Conservation (phyloP, 352 stramenopile species). For the Plasmopara muralis region DNA sequence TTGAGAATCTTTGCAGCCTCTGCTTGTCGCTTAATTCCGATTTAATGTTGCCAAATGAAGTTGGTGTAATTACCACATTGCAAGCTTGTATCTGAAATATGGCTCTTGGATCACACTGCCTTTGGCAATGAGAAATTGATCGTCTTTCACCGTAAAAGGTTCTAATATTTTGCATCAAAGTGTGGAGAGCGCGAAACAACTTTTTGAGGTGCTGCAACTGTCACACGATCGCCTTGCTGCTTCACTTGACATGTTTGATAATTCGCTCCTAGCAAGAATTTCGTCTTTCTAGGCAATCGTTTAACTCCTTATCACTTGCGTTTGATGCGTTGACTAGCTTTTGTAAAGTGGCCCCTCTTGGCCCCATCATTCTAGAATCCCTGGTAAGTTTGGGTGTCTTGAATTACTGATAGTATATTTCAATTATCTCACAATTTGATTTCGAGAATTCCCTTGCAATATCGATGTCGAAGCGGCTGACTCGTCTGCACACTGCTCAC, state of each 20-base stretch:
- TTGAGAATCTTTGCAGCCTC: constrained; percentile 30
- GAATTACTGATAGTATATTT: constrained; percentile 28
- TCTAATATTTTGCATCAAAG: constrained; percentile 28
- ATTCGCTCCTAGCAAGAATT: constrained; percentile 27
- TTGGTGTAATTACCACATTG: constrained; percentile 35
- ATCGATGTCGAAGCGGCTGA: constrained; percentile 36
- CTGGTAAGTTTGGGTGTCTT: constrained; percentile 56
- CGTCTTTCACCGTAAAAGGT: constrained; percentile 16
- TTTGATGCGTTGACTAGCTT: constrained; percentile 45
- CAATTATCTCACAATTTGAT: constrained; percentile 56
- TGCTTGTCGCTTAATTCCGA: constrained; percentile 44
- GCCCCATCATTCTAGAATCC: constrained; percentile 48
- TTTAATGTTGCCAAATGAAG: constrained; percentile 26
- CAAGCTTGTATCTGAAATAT: constrained; percentile 40
- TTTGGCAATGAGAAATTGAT: constrained; percentile 20
- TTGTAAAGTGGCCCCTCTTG: constrained; percentile 47
- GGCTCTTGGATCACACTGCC: constrained; percentile 32
- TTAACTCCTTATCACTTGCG: constrained; percentile 42
- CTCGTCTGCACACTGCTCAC: constrained; percentile 34
- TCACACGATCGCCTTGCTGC: constrained; percentile 39
- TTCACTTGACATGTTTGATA: constrained; percentile 41
- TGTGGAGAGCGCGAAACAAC: constrained; percentile 21
- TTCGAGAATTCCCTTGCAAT: constrained; percentile 36
- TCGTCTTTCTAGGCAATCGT: constrained; percentile 35
- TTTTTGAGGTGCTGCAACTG: constrained; percentile 31